These are phyloP conservation scores for Ramalina intermedia DNA, from an alignment of 495 filamentous ascomycete genomes.

Conservation along the genomic window DNA sequence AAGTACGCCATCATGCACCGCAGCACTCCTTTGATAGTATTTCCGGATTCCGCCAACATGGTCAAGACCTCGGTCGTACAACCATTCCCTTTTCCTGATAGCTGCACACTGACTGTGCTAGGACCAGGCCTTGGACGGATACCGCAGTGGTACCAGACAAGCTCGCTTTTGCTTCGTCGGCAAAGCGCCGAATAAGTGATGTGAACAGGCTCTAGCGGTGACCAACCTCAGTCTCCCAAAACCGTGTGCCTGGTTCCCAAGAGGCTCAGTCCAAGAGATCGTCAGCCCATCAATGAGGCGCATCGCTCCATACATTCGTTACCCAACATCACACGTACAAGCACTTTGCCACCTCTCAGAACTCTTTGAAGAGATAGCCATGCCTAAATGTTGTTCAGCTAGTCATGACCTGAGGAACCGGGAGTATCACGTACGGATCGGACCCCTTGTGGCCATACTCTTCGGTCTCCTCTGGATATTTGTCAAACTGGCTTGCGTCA, in stretches of 20 bases:
- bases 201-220: too few species aligned
- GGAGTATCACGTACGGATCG: slow-evolving; percentile 56
- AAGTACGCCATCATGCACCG: too few species aligned
- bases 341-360: slow-evolving; percentile 17
- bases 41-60: too few species aligned
- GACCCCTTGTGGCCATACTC: slow-evolving; percentile 63
- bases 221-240: too few species aligned
- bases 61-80: too few species aligned
- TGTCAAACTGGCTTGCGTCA: slow-evolving; percentile 94
- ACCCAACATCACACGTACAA: neutral
- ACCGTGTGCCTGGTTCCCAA: neutral
- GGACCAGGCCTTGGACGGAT: too few species aligned
- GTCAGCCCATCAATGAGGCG: neutral
- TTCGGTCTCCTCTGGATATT: slow-evolving; percentile 93
- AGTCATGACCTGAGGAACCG: neutral
- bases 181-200: too few species aligned
- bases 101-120: too few species aligned
- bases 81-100: too few species aligned
- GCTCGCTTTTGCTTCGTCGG: too few species aligned
- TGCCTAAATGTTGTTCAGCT: slow-evolving; percentile 32
- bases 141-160: too few species aligned
- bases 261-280: neutral
- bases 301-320: neutral
- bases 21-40: too few species aligned
- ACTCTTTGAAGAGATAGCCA: slow-evolving; percentile 59